A percentile compares a stretch with the other conserved stretches of the same genome.
Conservation (phyloP, 2,329 filamentous ascomycete genomes). For the Xylaria sp. region DNA sequence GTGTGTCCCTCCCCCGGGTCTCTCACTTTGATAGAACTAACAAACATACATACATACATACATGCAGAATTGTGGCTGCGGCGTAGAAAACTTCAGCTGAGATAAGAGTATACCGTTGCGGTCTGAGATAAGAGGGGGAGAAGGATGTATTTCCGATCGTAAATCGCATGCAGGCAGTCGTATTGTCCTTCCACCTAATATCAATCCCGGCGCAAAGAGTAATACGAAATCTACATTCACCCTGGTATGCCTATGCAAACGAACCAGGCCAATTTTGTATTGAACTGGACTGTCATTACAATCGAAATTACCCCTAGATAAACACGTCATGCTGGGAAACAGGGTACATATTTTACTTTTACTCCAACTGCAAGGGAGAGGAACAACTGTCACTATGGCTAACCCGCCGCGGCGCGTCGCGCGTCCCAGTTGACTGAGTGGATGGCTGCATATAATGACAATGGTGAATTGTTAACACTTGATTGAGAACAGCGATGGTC, state of each 20-base stretch:
- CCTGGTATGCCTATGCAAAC: neutral
- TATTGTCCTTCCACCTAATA: neutral
- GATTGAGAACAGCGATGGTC: no score
- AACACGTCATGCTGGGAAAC: neutral
- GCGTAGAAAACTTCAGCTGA: neutral
- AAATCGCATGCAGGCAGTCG: neutral
- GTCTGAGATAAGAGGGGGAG: neutral
- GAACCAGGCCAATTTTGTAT: neutral
- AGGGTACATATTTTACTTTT: neutral
- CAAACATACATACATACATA: neutral
- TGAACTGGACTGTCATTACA: neutral
- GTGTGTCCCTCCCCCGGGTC: conserved; percentile 13
- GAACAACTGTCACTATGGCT: neutral
- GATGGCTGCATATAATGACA: neutral
- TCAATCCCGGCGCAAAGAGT: neutral
- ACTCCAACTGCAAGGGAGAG: neutral
- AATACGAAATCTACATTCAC: neutral
- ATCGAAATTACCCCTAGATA: neutral
- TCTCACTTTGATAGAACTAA: neutral
- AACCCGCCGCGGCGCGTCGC: neutral
- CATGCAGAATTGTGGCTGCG: neutral
- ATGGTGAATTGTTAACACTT: no score
- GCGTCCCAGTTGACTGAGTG: neutral
- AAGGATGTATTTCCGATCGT: neutral
- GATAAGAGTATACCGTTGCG: neutral